Evolutionary conservation across 1,139 yeast species (phyloP).

Genomic region (Nakaseomyces glabratus): DNA sequence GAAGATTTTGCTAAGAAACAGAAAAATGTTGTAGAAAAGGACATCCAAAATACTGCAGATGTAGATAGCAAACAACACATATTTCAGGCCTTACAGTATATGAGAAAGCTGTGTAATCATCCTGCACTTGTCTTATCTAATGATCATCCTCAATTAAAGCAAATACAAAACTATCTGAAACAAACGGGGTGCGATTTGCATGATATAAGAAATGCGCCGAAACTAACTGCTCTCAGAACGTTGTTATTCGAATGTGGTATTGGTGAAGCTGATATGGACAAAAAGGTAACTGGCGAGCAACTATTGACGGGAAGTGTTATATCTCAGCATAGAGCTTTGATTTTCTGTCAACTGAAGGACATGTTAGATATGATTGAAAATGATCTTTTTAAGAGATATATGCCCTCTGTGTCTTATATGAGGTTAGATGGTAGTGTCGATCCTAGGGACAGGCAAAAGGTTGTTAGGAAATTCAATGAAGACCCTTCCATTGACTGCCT

Average conservation of each 20-base stretch:
- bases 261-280: conserved; percentile 51
- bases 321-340: conserved; percentile 89
- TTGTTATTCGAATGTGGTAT: conserved; percentile 90
- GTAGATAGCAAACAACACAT: conserved; percentile 72
- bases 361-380: conserved; percentile 96
- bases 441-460: conserved; percentile 82
- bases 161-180: conserved; percentile 52
- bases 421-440: conserved; percentile 93
- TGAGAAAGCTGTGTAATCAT: conserved; percentile 95
- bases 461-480: conserved; percentile 85
- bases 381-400: conserved; percentile 68
- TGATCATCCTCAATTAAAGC: conserved; percentile 72
- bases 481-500: conserved; percentile 96
- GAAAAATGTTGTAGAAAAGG: conserved; percentile 60
- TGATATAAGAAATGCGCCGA: conserved; percentile 84
- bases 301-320: conserved; percentile 57
- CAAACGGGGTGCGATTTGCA: conserved; percentile 52
- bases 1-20: conserved; percentile 89
- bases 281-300: conserved; percentile 32
- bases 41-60: conserved; percentile 39
- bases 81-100: conserved; percentile 94
- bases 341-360: conserved; percentile 93
- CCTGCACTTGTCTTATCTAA: conserved; percentile 87
- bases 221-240: conserved; percentile 71
- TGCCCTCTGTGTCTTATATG: conserved; percentile 92